A percentile compares a stretch with the other conserved stretches of the same genome.
Evolutionary conservation across 2,329 filamentous ascomycete genomes (phyloP).

Genomic region (Verticillium isaacii): DNA sequence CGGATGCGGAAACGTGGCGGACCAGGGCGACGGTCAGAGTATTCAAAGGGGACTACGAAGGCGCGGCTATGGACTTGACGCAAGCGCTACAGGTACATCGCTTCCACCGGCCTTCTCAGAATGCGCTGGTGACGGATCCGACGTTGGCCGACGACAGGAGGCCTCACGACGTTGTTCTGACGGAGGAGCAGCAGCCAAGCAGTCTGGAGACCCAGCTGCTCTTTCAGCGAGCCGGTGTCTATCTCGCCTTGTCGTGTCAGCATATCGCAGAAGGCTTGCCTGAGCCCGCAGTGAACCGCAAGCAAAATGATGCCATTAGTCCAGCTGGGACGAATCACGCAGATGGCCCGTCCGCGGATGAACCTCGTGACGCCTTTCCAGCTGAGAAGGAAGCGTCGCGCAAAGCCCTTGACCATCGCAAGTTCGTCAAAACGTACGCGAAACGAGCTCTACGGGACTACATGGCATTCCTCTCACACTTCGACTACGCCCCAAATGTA

Average conservation of each 20-base stretch:
- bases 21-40: constrained; percentile 71
- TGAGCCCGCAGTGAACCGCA: background rate
- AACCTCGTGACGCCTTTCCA: constrained; percentile 23
- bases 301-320: constrained; percentile 1
- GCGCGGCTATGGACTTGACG: constrained; percentile 66
- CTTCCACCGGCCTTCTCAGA: constrained; percentile 45
- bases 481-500: constrained; percentile 74
- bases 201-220: constrained; percentile 70
- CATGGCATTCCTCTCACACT: constrained; percentile 63
- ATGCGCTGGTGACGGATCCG: constrained; percentile 7
- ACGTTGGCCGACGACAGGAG: constrained; percentile 15
- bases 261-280: constrained; percentile 54
- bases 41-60: constrained; percentile 70
- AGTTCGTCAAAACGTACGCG: constrained; percentile 67
- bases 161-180: constrained; percentile 27
- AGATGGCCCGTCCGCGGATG: background rate
- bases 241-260: constrained; percentile 66
- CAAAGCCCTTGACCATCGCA: constrained; percentile 44
- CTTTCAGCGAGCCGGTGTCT: constrained; percentile 70
- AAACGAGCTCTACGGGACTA: constrained; percentile 75
- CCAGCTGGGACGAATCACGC: constrained; percentile 3
- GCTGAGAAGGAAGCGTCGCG: constrained; percentile 40
- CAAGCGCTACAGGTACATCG: constrained; percentile 55
- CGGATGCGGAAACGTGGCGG: constrained; percentile 61
- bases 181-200: constrained; percentile 56